Evolutionary conservation across 2,329 filamentous ascomycete genomes (phyloP).

Genomic region (Xylaria sp.): DNA sequence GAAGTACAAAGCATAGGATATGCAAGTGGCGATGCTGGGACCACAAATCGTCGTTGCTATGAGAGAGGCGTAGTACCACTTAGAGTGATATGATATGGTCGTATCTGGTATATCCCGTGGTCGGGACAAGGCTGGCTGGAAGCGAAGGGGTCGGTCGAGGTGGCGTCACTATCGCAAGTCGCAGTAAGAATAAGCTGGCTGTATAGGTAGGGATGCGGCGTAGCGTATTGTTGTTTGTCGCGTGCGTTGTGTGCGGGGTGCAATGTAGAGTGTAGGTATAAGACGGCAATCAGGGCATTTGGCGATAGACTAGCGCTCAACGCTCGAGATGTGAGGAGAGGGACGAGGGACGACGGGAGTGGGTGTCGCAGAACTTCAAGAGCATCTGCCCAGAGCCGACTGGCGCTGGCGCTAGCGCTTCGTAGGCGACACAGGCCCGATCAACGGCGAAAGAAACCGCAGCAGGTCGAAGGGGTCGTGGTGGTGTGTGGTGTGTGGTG

Average conservation of each 20-base stretch:
- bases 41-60: not conserved
- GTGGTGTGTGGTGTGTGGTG: not conserved
- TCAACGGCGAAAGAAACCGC: constrained; percentile 7
- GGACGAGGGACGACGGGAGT: not conserved
- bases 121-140: constrained; percentile 8
- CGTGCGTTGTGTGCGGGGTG: constrained; percentile 32
- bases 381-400: not conserved
- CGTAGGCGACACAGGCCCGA: constrained; percentile 22
- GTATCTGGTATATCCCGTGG: constrained; percentile 9
- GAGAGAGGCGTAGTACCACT: not conserved
- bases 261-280: constrained; percentile 12
- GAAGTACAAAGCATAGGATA: constrained; percentile 15
- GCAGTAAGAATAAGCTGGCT: constrained; percentile 20
- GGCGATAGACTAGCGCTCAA: constrained; percentile 15
- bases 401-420: constrained; percentile 6
- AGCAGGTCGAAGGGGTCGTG: not conserved
- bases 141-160: constrained; percentile 10
- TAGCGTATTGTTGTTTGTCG: constrained; percentile 14
- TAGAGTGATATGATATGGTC: not conserved
- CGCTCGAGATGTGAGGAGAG: constrained; percentile 11
- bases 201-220: constrained; percentile 4
- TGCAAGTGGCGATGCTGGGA: not conserved
- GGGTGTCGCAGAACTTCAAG: constrained; percentile 11
- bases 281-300: not conserved
- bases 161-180: constrained; percentile 13